Evolutionary conservation across 495 filamentous ascomycete species (phyloP), one percentile per base, ranked within the genome.

Genomic region (Aspergillus sparsus): DNA sequence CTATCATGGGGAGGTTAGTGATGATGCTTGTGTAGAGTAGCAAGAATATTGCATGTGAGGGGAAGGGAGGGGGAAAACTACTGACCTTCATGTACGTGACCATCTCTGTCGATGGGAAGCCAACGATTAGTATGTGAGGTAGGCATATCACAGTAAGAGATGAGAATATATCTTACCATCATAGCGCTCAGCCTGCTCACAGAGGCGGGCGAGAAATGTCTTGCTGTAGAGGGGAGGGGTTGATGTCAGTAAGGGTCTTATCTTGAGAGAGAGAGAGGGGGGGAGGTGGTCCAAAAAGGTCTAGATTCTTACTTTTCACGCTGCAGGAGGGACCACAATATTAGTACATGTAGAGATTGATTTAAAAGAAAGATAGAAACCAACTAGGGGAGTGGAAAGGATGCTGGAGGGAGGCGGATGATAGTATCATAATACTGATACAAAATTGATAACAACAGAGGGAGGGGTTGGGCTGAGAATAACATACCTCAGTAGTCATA

Each of bases 131-230:
- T 58, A 64, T 45, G 42, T 39, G 32, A 56, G 37, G 32, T 27
- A 52, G n/a, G 52, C 3, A 50, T 16, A 57, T 7, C 49, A 57
- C 27, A 31, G 12, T 32, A 37, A 15, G 36, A n/a, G 47, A 49
- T 6, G 65, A 67, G 37, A 55, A 34, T 57, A 55, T 53, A 73
- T 68, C 88, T 79, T 80, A 91, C 88, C 94, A 91, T 99, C 94
- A 77, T 99, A 99, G 76, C 94, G 94, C 86, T 99, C 94, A 73
- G 94, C 94, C 88, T 99, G 94, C 90, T 99, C 94, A 85, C 94
- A 98, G 74, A 99, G 91, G 83, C 94, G 87, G 73, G 94, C 94
- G 75, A 99, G 91, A 85, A 99, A 99, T 69, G 94, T 99, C 89
- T 99, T 98, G 90, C 95, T 98, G 78, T 71, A 75, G 62, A 64